Evolutionary conservation across 768 basidiomycete species (phyloP), one percentile per base, ranked within the genome.

Genomic region (Piloderma croceum): DNA sequence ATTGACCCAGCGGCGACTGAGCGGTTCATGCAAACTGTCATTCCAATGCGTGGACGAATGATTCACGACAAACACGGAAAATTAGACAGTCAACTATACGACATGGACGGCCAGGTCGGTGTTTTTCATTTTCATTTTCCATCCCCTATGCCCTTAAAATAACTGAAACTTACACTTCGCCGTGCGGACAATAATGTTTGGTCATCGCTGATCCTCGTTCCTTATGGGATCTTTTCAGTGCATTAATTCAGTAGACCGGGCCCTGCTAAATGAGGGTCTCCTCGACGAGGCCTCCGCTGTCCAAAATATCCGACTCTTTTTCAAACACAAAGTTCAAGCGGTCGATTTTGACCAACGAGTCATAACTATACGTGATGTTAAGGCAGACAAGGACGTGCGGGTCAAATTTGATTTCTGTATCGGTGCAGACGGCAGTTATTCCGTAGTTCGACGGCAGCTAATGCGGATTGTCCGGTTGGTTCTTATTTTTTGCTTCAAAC

Each of bases 41-140:
- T 97, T 63, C 92, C 92, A 50, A 93, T 98, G 91, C 79, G 74
- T 52, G 93, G 91, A 32, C 76, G 94, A 37, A 94, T 97, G 90
- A 90, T 98, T 48, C 94, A 98, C 67, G 77, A 80, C 53, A 55
- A 59, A 45, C 67, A 77, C 50, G 86, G 88, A 43, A 73, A 74
- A 50, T 70, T 77, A 48, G 78, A 89, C 54, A 90, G 90, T 51
- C 91, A 94, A 66, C 63, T 69, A 38, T 96, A 96, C 63, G 93
- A 94, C 63, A 81, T 75, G 56, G 72, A 88, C 59, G 86, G 86
- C 55, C 89, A 92, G 79, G 91, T 85, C 53, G 56, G 79, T 62
- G 19, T 40, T 36, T 44, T 42, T 36, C 39, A 42, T 41, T 22
- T 32, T 23, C 17, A 17, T 47, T 42, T 43, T 40, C 50, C 32